Evolutionary conservation across 2,329 filamentous ascomycete genomes (phyloP).

Genomic region (Penicillium sp.): DNA sequence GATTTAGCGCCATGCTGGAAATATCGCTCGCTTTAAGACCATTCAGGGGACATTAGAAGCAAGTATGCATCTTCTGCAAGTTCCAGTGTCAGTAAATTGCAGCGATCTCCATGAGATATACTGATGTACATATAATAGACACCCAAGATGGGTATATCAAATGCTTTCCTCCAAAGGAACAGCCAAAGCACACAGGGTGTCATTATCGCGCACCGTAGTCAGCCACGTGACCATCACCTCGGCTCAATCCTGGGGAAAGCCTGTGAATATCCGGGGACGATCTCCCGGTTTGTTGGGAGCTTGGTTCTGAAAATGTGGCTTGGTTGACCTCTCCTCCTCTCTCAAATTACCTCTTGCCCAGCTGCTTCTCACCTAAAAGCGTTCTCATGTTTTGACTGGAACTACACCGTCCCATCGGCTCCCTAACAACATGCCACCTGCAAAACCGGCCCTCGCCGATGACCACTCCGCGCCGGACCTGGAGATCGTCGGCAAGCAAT

Average conservation of each 20-base stretch:
- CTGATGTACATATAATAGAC: too few species aligned
- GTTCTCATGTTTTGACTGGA: background rate
- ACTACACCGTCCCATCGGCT: conserved; percentile 2
- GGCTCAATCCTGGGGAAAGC: conserved; percentile 29
- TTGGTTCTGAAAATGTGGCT: conserved; percentile 20
- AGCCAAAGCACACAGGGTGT: background rate
- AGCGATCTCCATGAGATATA: too few species aligned
- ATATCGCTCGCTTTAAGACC: background rate
- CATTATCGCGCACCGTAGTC: background rate
- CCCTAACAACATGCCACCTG: conserved; percentile 29
- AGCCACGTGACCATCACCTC: conserved; percentile 26
- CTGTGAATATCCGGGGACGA: conserved; percentile 22
- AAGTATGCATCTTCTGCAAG: too few species aligned
- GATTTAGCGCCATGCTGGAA: background rate
- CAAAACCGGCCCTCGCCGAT: conserved; percentile 30
- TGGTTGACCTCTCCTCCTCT: background rate
- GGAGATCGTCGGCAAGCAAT: conserved; percentile 72
- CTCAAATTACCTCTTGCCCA: background rate
- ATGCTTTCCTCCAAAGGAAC: too few species aligned
- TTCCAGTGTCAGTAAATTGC: too few species aligned
- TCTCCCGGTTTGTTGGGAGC: conserved; percentile 27
- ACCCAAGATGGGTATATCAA: too few species aligned
- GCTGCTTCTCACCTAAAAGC: background rate
- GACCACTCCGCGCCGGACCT: conserved; percentile 67
- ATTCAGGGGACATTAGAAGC: background rate